phyloP scores from a whole-genome alignment of 495 filamentous ascomycete genomes.

The Penicillium arizonense region DNA sequence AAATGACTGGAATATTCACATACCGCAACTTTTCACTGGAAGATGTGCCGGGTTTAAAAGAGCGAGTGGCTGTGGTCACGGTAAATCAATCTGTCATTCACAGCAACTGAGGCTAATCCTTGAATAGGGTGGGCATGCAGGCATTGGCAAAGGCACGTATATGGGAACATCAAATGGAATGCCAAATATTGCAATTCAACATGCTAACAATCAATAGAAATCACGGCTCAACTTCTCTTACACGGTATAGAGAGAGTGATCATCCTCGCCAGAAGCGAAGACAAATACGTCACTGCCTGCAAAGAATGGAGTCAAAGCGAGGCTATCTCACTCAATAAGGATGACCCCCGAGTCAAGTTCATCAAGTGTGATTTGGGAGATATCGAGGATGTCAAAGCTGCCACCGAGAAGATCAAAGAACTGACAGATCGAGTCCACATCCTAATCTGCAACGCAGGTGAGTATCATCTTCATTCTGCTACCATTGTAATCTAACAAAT shows the following conservation, averaged over 20 bases:
- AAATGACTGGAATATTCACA: conserved; percentile 23
- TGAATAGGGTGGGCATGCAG: conserved; percentile 34
- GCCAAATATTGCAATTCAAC: neutral
- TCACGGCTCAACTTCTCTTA: conserved; percentile 37
- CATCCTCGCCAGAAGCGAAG: conserved; percentile 30
- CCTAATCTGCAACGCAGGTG: conserved; percentile 41
- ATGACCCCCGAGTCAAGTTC: conserved; percentile 26
- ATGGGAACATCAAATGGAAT: neutral
- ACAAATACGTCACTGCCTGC: conserved; percentile 21
- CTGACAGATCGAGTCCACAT: conserved; percentile 30
- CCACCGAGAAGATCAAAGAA: conserved; percentile 17
- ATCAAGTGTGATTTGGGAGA: conserved; percentile 32
- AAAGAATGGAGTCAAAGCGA: conserved; percentile 20
- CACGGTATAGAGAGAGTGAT: conserved; percentile 36
- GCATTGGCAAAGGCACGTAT: conserved; percentile 33
- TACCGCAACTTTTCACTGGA: conserved; percentile 22
- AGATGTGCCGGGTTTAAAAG: conserved; percentile 28
- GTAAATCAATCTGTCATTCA: conserved; percentile 2
- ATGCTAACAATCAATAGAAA: conserved; percentile 19
- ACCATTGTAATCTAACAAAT: neutral
- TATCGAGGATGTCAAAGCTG: conserved; percentile 24
- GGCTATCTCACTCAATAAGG: conserved; percentile 13
- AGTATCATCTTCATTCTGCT: neutral
- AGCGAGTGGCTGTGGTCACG: conserved; percentile 40
- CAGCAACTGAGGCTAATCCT: no score